Evolutionary conservation across 83 land plant genomes (phyloP), one percentile per base, ranked within the genome.

Genomic region (Diphasiastrum complanatum): DNA sequence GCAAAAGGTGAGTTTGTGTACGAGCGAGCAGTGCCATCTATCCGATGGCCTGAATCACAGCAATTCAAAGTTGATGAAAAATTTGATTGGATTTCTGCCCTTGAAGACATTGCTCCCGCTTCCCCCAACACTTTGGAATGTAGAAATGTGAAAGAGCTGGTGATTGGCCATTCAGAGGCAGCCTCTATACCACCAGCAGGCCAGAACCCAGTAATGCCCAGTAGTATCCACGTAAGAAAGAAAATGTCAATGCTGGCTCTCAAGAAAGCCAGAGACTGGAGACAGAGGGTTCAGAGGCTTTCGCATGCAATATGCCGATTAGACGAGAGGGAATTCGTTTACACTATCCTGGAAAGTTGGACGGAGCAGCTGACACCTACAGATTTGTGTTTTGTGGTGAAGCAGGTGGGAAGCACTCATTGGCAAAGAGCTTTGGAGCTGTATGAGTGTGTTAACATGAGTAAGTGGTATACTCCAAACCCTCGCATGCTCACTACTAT

Each of bases 401-500:
- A 84, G 68, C 68, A 51, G 61, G 82, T 95, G 24, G 99, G 96
- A 11, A 59, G 64, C 27, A 53, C 68, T 14, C 76, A 76, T 58
- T 95, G 99, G 99, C 75, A 70, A 45, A 61, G 99, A 33, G 89
- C 97, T 24, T 63, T 95, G 60, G 99, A 95, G 81, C 75, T 83
- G 11, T 95, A 80, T 48, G 97, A 95, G 76, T 95, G 96, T 88
- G 57, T 88, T n/a, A 84, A 82, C 56, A 63, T 84, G 36, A 51
- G 76, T 61, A 78, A 78, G 27, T 79, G 89, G 84, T 84, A 82
- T 63, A 61, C 81, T 14, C 85, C 89, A 5, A 78, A 61, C 70
- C 71, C 89, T 5, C 66, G 89, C 38, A 79, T 95, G 85, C 71
- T 89, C 19, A 82, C 87, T n/a, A 64, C 83, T 12, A 77, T 95